Conservation (phyloP, 306 rosid genomes). For the Hylodesmum podocarpum region DNA sequence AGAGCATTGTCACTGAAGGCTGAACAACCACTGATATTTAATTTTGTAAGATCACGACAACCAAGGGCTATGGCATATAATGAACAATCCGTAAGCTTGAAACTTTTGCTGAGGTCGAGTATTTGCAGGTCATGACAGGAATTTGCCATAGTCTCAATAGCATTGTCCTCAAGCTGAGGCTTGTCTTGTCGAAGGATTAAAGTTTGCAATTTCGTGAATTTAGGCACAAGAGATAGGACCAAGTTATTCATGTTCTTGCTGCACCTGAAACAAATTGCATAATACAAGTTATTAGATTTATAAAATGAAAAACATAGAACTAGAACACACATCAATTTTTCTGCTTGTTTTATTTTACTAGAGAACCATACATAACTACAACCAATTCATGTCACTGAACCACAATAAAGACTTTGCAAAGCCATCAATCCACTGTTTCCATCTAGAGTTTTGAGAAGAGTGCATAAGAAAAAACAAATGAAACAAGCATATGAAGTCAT, state of each 20-base stretch:
- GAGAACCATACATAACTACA: background rate
- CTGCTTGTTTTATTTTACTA: background rate
- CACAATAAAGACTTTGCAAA: background rate
- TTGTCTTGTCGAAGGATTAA: slow-evolving; percentile 76
- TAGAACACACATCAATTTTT: background rate
- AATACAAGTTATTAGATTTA: background rate
- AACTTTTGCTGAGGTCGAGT: slow-evolving; percentile 92
- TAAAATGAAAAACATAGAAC: background rate
- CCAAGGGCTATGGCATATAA: slow-evolving; percentile 65
- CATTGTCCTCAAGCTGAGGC: slow-evolving; percentile 79
- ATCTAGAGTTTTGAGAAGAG: background rate
- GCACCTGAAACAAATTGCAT: slow-evolving; percentile 58
- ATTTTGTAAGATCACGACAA: slow-evolving; percentile 58
- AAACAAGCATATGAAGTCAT: background rate
- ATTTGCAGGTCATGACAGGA: slow-evolving; percentile 76
- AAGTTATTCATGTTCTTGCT: slow-evolving; percentile 76
- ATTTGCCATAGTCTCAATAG: slow-evolving; percentile 66
- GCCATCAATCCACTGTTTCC: background rate
- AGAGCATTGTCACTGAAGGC: slow-evolving; percentile 73
- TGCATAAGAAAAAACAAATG: background rate
- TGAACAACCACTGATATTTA: slow-evolving; percentile 81
- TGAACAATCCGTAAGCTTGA: slow-evolving; percentile 78
- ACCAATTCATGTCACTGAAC: background rate
- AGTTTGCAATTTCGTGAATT: slow-evolving; percentile 69
- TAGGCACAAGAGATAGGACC: slow-evolving; percentile 77